Base-by-base conservation (phyloP, 768 basidiomycete species). In the Pleurotus platypus region DNA sequence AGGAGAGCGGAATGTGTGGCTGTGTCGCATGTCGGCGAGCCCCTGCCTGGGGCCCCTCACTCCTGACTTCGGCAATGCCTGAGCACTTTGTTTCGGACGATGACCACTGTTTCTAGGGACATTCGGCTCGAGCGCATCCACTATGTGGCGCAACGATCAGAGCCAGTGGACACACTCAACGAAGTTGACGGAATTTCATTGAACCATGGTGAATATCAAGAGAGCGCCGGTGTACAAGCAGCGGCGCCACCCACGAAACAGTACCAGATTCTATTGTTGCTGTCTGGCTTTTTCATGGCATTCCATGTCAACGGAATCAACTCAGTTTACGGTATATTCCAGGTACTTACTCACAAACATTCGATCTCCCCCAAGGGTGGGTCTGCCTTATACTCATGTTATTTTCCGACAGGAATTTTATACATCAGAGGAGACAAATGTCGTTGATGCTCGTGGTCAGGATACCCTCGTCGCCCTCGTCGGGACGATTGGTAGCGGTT, bases 301-400 rank as follows among this genome's bases (percentile, higher is more conserved):
- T 76, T 77, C 55, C 76, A 78, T 54, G 70, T 76, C 37, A 77
- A 78, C 49, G 78, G 78, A 0, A 73, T 74, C 35, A 77, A 75
- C 57, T 70, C 69, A 22, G 68, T 71, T 5, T 78, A 72, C 51
- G 77, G 76, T 49, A 70, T 79, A 42, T 77, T 78, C 60, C 75
- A 79, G 69, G 76, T 72, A 13, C 2, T 5, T 45, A 8, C n/a
- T 45, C 24, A 24, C 22, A 24, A 24, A 24, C 22, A 24, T 4
- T 24, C 22, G 22, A 24, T 24, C 22, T 2, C 22, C 5, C 4
- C 5, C 24, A 26, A 26, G 24, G 24, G 24, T 24, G 24, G 24
- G 24, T 5, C 13, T 42, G 1, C 16, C 40, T 42, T 42, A 42
- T 37, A 65, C 26, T 26, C 46, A 20, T 13, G 16, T n/a, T 13